Conservation (phyloP, 129 eudicot species). For the Arctium minus region DNA sequence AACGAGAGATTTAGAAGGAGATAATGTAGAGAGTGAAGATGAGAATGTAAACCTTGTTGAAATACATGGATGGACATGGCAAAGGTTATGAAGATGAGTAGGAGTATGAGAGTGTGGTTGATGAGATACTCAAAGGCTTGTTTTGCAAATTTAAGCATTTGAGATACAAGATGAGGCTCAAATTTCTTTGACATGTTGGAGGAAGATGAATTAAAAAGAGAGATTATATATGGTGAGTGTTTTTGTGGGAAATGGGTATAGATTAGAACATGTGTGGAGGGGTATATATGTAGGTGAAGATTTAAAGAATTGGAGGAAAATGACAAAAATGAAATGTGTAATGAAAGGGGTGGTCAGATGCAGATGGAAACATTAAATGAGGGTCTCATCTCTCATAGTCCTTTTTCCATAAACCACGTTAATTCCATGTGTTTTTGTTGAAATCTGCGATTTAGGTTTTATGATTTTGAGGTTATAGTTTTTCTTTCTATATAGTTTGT, state of each 20-base stretch:
- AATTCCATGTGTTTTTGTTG: too few relatives aligned
- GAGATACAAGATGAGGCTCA: background rate
- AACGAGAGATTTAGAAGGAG: background rate
- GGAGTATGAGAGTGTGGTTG: background rate
- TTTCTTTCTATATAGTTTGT: too few relatives aligned
- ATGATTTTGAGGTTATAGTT: too few relatives aligned
- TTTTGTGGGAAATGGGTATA: conserved; percentile 6
- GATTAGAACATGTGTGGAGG: background rate
- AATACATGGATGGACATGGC: background rate
- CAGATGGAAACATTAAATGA: background rate
- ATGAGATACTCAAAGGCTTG: conserved; percentile 5
- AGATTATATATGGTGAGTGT: background rate
- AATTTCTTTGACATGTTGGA: background rate
- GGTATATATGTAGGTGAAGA: background rate
- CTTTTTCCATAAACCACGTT: too few relatives aligned
- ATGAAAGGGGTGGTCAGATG: background rate
- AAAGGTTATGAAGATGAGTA: background rate
- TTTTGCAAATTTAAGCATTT: conserved; percentile 12
- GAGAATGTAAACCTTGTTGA: background rate
- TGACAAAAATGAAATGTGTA: background rate
- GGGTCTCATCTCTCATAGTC: background rate
- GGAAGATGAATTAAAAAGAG: background rate
- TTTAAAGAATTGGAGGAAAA: background rate
- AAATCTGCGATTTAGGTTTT: too few relatives aligned
- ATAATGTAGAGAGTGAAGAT: background rate